These are phyloP conservation scores for Aquilaria malaccensis DNA, from an alignment of 345 rosid genomes.

Conservation along the genomic window DNA sequence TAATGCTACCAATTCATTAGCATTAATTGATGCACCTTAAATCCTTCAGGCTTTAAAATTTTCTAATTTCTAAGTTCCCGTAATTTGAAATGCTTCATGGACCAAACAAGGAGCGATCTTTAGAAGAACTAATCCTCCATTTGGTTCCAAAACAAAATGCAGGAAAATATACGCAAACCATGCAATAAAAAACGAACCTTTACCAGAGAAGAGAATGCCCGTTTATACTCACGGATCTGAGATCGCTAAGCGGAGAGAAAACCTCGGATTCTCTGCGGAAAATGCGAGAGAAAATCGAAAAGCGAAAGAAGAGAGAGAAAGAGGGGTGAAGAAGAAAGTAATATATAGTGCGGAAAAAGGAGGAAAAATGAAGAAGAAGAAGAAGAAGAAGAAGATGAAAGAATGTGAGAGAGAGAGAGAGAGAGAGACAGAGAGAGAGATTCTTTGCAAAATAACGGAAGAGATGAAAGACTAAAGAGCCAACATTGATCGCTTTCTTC, in stretches of 20 bases:
- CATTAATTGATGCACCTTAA: not conserved
- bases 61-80: no score
- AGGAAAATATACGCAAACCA: conserved; percentile 2
- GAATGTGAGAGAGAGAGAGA: not conserved
- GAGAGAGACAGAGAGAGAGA: conserved; percentile 12
- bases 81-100: not conserved
- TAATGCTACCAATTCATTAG: not conserved
- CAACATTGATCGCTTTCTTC: conserved; percentile 28
- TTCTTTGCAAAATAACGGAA: conserved; percentile 11
- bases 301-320: conserved; percentile 11
- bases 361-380: not conserved
- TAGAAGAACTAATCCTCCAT: not conserved
- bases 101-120: not conserved
- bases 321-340: not conserved
- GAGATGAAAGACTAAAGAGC: conserved; percentile 16
- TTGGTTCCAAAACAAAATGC: conserved; percentile 6
- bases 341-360: not conserved
- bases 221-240: conserved; percentile 11
- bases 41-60: not conserved
- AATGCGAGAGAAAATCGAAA: conserved; percentile 9
- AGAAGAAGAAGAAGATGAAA: not conserved
- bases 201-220: not conserved
- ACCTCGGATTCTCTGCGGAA: conserved; percentile 12
- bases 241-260: conserved; percentile 8
- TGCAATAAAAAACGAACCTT: no score